Evolutionary conservation across 352 stramenopile species (phyloP).

Genomic region (Phytopythium boreale): DNA sequence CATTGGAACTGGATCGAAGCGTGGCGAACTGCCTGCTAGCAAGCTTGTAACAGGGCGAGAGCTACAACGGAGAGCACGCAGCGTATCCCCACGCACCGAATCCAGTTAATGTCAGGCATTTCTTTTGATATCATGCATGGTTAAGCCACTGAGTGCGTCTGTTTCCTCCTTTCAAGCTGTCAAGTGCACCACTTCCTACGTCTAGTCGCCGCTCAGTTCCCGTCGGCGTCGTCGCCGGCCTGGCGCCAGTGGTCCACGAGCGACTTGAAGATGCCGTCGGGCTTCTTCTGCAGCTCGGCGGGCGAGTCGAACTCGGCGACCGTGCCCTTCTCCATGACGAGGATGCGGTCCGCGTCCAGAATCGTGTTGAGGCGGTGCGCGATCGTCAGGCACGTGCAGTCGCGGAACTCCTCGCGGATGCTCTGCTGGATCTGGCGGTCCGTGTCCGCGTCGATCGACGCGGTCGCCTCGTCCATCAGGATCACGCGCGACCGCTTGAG

Average conservation of each 20-base stretch:
- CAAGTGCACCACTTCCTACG: neutral
- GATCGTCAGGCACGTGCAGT: conserved; percentile 95
- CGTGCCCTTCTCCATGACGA: conserved; percentile 95
- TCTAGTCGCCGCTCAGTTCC: neutral
- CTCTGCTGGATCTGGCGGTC: conserved; percentile 88
- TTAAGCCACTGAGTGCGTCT: neutral
- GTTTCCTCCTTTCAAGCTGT: neutral
- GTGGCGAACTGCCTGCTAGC: neutral
- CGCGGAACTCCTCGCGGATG: conserved; percentile 90
- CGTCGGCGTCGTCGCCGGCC: conserved; percentile 22
- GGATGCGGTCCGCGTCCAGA: conserved; percentile 94
- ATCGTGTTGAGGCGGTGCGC: conserved; percentile 98
- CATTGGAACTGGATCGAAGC: neutral
- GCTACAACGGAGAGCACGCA: neutral
- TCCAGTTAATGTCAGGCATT: conserved; percentile 7
- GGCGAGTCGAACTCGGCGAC: conserved; percentile 90
- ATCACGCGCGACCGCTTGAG: conserved; percentile 90
- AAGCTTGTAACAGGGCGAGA: neutral
- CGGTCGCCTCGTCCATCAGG: conserved; percentile 97
- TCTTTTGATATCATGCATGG: neutral
- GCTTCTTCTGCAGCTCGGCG: conserved; percentile 69
- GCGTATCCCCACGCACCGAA: neutral
- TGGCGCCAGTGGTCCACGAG: conserved; percentile 70
- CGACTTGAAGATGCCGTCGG: conserved; percentile 57
- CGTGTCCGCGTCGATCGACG: conserved; percentile 80